Conservation (phyloP, 2,329 filamentous ascomycete genomes). For the Talaromyces sp. region DNA sequence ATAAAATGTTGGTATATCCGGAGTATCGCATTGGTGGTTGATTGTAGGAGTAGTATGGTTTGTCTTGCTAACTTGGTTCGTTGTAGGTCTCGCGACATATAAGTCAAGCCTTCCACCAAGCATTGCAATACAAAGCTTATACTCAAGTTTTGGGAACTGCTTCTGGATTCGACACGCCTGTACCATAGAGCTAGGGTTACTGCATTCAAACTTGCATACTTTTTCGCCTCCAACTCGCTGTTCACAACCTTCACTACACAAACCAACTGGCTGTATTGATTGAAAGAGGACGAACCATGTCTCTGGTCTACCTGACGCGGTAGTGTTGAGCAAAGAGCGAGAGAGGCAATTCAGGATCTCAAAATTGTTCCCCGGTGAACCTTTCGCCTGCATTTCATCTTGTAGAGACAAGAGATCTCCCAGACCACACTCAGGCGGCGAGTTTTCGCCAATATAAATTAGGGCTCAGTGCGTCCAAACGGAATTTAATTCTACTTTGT, state of each 20-base stretch:
- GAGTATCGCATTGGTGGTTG: not conserved
- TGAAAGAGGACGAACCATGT: not conserved
- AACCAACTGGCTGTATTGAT: not conserved
- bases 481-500: not conserved
- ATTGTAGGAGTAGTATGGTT: not conserved
- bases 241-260: not conserved
- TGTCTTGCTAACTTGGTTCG: not conserved
- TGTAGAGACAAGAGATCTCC: not conserved
- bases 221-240: not conserved
- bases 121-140: not conserved
- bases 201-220: not conserved
- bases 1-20: not conserved
- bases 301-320: not conserved
- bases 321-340: not conserved
- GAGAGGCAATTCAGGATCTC: not conserved
- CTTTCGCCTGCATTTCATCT: not conserved
- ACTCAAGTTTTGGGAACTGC: not conserved
- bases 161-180: not conserved
- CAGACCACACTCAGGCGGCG: not conserved
- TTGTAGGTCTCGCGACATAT: not conserved
- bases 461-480: not conserved
- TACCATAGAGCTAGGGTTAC: not conserved
- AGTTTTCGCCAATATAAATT: not conserved
- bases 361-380: not conserved
- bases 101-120: not conserved